phyloP scores from a whole-genome alignment of 129 eudicot species.

The Flaveria sonorensis region DNA sequence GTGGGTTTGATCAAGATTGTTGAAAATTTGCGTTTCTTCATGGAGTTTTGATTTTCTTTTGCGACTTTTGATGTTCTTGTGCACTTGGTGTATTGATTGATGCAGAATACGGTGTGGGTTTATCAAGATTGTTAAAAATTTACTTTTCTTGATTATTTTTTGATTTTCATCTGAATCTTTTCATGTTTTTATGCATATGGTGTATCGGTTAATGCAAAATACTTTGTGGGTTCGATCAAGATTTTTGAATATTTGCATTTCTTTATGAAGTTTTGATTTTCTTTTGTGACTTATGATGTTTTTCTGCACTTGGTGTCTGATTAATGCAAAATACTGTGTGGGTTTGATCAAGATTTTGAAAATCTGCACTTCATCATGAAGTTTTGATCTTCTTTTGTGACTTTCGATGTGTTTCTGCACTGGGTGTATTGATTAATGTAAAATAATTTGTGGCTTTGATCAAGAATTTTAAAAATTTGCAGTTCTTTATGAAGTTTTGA shows the following conservation, averaged over 20 bases:
- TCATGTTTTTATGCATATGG: constrained; percentile 6
- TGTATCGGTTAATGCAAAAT: constrained; percentile 1
- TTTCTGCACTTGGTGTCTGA: constrained; percentile 12
- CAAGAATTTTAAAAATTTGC: background rate
- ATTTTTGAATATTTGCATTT: background rate
- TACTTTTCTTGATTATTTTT: background rate
- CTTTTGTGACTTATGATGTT: background rate
- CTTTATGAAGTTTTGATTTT: background rate
- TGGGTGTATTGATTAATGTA: background rate
- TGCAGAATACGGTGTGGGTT: background rate
- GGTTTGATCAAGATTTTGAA: background rate
- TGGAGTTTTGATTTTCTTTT: background rate
- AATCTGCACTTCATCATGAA: background rate
- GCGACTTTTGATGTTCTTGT: background rate
- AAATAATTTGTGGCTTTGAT: background rate
- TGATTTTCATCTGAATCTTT: background rate
- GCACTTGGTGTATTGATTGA: constrained; percentile 8
- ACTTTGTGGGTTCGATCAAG: background rate
- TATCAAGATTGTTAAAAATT: background rate
- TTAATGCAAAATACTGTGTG: background rate
- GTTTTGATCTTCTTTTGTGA: background rate
- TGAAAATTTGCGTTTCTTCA: background rate
- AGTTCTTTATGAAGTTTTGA: background rate
- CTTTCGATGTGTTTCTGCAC: background rate
- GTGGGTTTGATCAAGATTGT: constrained; percentile 7